Percentiles rank a stretch among this genome's conserved stretches.
Evolutionary conservation across 2,329 filamentous ascomycete genomes (phyloP).

Genomic region (Sporothrix schenckii): DNA sequence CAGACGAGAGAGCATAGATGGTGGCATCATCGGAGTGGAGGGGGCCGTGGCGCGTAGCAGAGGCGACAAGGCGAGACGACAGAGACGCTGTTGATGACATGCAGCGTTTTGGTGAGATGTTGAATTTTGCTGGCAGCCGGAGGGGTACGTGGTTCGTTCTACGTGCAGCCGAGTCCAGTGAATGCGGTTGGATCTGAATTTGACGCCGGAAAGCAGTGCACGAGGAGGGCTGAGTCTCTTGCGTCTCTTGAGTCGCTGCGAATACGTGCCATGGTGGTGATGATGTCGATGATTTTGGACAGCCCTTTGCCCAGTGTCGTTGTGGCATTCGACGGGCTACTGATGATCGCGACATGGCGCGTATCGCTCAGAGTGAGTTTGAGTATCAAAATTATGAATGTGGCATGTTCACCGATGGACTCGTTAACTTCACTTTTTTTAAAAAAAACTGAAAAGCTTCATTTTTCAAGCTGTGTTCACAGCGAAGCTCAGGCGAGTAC

Average conservation of each 20-base stretch:
- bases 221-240: neutral
- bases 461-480: neutral
- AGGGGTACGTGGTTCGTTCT: neutral
- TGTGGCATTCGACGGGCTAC: neutral
- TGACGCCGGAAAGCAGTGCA: neutral
- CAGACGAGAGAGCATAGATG: conserved; percentile 91
- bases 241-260: too few species aligned
- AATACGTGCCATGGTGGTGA: neutral
- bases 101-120: neutral
- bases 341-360: neutral
- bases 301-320: too few species aligned
- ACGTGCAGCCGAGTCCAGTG: too few species aligned
- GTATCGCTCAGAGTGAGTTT: neutral
- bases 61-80: neutral
- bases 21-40: conserved; percentile 57
- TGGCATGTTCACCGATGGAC: neutral
- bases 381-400: neutral
- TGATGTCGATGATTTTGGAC: neutral
- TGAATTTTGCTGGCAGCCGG: neutral
- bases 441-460: neutral
- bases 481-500: neutral
- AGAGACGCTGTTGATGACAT: neutral
- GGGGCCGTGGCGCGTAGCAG: neutral
- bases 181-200: neutral
- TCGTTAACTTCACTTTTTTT: neutral